Conservation (phyloP, 768 basidiomycete species). For the Roridomyces roridus region DNA sequence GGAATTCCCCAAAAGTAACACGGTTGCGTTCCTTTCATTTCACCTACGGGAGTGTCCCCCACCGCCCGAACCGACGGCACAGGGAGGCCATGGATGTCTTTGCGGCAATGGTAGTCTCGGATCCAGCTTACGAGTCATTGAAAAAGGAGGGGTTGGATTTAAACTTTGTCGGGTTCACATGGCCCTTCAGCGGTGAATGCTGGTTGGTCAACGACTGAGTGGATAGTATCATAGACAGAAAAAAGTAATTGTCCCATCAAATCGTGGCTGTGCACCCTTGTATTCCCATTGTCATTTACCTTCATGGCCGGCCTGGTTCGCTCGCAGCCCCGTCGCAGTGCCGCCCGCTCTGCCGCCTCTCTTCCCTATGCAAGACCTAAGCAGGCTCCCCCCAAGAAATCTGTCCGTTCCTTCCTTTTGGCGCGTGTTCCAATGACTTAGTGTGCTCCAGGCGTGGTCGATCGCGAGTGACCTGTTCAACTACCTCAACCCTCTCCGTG, state of each 20-base stretch:
- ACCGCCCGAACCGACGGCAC: no score
- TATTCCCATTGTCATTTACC: slow-evolving; percentile 17
- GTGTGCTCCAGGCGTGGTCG: slow-evolving; percentile 50
- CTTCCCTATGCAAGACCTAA: slow-evolving; percentile 61
- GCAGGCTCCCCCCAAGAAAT: slow-evolving; percentile 44
- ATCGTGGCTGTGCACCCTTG: slow-evolving; percentile 2
- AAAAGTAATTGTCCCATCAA: no score
- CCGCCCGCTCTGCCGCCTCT: slow-evolving; percentile 42
- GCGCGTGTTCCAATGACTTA: slow-evolving; percentile 23
- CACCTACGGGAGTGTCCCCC: no score
- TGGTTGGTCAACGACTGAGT: no score
- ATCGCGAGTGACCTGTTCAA: slow-evolving; percentile 51
- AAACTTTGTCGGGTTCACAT: no score
- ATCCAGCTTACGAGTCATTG: no score
- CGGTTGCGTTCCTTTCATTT: no score
- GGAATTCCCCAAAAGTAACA: no score
- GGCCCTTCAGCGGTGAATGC: no score
- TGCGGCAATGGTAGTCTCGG: no score
- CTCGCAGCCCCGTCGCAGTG: slow-evolving; percentile 44
- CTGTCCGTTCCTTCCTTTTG: slow-evolving; percentile 41
- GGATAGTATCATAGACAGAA: no score
- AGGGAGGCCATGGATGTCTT: background rate
- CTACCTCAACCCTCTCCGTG: slow-evolving; percentile 56
- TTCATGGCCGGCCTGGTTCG: slow-evolving; percentile 64
- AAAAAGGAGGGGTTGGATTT: no score